phyloP scores from a whole-genome alignment of 768 basidiomycete genomes.

The Pisolithus orientalis region DNA sequence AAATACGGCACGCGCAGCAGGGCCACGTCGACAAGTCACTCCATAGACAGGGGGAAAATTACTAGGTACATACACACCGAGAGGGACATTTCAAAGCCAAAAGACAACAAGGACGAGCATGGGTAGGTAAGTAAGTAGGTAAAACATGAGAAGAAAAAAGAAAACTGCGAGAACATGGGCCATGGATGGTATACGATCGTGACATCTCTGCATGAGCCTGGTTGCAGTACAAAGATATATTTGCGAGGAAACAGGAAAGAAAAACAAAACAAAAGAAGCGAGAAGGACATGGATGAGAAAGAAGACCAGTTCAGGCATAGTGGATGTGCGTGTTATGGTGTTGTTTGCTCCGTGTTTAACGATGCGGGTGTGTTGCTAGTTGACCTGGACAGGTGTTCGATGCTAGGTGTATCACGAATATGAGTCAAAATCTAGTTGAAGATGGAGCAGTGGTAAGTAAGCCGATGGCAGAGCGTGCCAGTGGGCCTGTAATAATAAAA shows the following conservation, averaged over 20 bases:
- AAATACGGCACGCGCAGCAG: too few species aligned
- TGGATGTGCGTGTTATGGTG: not conserved
- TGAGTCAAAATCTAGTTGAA: not conserved
- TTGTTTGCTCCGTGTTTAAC: too few species aligned
- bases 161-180: too few species aligned
- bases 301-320: not conserved
- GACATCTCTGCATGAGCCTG: too few species aligned
- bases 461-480: not conserved
- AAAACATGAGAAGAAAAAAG: too few species aligned
- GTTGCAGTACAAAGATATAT: not conserved
- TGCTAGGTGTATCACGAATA: not conserved
- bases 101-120: too few species aligned
- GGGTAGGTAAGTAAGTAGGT: too few species aligned
- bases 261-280: not conserved
- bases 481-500: not conserved
- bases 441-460: not conserved
- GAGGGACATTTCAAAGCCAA: too few species aligned
- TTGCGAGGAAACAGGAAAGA: not conserved
- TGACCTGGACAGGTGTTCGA: not conserved
- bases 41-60: too few species aligned
- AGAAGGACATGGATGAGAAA: not conserved
- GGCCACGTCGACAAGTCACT: too few species aligned
- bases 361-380: not conserved
- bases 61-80: too few species aligned
- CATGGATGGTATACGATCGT: too few species aligned